These are phyloP conservation scores for Ilyonectria mors-panacis DNA, from an alignment of 2,329 filamentous ascomycete species.

Conservation along the genomic window DNA sequence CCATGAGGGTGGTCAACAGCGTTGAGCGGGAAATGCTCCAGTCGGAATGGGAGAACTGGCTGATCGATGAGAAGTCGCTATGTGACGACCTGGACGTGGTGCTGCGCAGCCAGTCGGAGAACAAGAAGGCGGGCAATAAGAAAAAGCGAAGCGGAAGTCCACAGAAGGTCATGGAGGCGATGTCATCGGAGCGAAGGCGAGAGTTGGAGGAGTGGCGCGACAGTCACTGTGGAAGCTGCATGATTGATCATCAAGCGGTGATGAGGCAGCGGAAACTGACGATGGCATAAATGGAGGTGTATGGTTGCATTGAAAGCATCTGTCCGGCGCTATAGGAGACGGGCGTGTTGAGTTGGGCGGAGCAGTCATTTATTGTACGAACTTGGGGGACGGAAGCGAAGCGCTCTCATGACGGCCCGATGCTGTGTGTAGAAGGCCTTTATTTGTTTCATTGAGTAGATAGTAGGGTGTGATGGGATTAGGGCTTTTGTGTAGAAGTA, in stretches of 20 bases:
- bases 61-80: conserved; percentile 81
- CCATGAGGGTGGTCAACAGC: conserved; percentile 89
- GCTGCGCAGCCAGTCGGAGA: conserved; percentile 53
- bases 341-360: neutral
- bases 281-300: conserved; percentile 30
- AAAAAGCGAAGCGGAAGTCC: conserved; percentile 42
- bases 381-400: conserved; percentile 1
- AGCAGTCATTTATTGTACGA: neutral
- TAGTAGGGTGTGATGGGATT: neutral
- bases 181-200: conserved; percentile 51
- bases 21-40: conserved; percentile 89
- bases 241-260: conserved; percentile 57
- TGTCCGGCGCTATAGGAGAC: neutral
- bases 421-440: neutral
- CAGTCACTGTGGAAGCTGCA: conserved; percentile 71
- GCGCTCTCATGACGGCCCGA: too few relatives aligned
- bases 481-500: neutral
- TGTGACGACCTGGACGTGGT: conserved; percentile 75
- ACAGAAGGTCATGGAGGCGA: conserved; percentile 53
- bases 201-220: conserved; percentile 65
- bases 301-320: neutral
- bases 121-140: conserved; percentile 33
- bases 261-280: conserved; percentile 51
- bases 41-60: conserved; percentile 95
- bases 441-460: neutral